Percentiles rank a stretch among this genome's conserved stretches.
Evolutionary conservation across 2,329 filamentous ascomycete genomes (phyloP).

Genomic region (Ramichloridium luteum): DNA sequence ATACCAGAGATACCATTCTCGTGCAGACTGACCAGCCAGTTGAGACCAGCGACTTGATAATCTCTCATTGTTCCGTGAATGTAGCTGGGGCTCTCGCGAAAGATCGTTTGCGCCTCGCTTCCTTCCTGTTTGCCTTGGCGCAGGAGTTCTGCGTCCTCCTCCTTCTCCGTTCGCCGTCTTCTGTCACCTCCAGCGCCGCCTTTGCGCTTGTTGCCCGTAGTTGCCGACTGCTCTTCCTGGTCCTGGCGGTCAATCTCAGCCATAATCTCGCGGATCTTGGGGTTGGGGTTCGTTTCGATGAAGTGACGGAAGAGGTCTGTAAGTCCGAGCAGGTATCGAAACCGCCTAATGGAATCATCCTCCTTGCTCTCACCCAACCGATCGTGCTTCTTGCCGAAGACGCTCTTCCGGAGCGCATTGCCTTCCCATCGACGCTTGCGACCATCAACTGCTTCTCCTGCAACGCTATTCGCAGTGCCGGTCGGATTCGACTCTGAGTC

Average conservation of each 20-base stretch:
- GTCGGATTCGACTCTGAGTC: slow-evolving; percentile 56
- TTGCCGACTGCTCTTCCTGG: slow-evolving; percentile 54
- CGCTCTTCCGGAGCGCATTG: slow-evolving; percentile 78
- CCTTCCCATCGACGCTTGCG: slow-evolving; percentile 77
- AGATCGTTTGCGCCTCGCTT: slow-evolving; percentile 67
- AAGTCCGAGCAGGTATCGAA: slow-evolving; percentile 85
- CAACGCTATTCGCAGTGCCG: slow-evolving; percentile 69
- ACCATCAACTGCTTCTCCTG: slow-evolving; percentile 65
- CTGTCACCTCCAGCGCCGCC: slow-evolving; percentile 71
- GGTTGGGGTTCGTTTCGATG: slow-evolving; percentile 94
- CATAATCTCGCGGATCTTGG: slow-evolving; percentile 87
- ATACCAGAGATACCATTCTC: slow-evolving; percentile 99
- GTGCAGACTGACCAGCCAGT: slow-evolving; percentile 95
- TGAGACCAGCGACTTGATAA: slow-evolving; percentile 89
- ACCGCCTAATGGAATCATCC: slow-evolving; percentile 87
- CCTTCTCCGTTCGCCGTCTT: slow-evolving; percentile 82
- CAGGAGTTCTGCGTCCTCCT: slow-evolving; percentile 83
- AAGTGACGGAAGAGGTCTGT: slow-evolving; percentile 98
- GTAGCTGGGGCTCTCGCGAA: slow-evolving; percentile 86
- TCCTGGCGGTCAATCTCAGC: slow-evolving; percentile 90
- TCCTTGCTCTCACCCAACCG: slow-evolving; percentile 89
- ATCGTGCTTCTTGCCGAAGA: slow-evolving; percentile 92
- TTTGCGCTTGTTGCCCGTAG: slow-evolving; percentile 65
- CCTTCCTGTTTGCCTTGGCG: slow-evolving; percentile 81
- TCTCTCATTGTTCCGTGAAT: slow-evolving; percentile 85